Conservation (phyloP, 352 stramenopile genomes). For the Thalassiosira delicatula region DNA sequence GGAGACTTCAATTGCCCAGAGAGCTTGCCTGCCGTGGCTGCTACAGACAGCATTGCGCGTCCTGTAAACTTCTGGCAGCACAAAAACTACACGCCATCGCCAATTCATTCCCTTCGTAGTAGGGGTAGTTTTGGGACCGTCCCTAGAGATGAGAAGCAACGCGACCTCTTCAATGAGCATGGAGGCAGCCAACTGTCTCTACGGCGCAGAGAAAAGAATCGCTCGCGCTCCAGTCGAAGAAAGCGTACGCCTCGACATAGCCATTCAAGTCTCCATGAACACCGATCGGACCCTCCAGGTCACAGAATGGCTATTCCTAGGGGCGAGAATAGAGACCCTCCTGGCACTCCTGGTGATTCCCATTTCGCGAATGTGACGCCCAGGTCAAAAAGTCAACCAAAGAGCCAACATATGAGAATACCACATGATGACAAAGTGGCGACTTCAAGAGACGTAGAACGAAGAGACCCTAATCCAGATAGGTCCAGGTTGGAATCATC, state of each 20-base stretch:
- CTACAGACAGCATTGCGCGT: slow-evolving; percentile 1
- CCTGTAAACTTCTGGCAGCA: slow-evolving; percentile 11
- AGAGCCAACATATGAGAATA: not conserved
- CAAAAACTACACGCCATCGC: slow-evolving; percentile 5
- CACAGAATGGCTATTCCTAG: slow-evolving; percentile 9
- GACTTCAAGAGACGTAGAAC: not conserved
- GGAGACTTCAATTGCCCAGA: not conserved
- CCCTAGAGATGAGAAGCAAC: slow-evolving; percentile 4
- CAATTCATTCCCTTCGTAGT: not conserved
- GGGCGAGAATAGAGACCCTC: slow-evolving; percentile 19
- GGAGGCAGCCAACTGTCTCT: not conserved
- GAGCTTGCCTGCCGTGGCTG: not conserved
- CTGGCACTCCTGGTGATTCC: not conserved
- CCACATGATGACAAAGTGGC: not conserved
- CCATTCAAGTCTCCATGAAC: slow-evolving; percentile 9
- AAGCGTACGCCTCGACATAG: not conserved
- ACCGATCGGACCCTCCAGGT: slow-evolving; percentile 30
- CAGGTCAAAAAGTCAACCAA: not conserved
- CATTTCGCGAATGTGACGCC: not conserved
- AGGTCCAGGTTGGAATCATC: too few species aligned
- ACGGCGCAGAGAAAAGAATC: not conserved
- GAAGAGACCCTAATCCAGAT: too few species aligned
- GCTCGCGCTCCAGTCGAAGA: not conserved
- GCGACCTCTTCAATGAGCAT: slow-evolving; percentile 9
- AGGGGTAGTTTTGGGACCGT: not conserved